Evolutionary conservation across 2,329 filamentous ascomycete species (phyloP).

Genomic region (Venturia aucupariae): DNA sequence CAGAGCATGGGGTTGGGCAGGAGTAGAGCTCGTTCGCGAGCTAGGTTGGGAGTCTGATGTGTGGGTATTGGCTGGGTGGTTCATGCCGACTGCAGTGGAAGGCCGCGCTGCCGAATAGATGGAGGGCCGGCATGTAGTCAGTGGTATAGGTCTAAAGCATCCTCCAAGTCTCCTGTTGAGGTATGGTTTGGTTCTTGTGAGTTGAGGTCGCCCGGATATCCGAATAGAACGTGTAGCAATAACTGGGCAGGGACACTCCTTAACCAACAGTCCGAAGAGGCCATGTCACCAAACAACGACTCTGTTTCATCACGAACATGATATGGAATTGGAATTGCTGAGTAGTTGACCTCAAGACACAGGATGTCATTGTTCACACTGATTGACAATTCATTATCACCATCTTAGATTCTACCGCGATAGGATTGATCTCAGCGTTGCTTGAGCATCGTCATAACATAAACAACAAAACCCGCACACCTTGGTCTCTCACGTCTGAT

Average conservation of each 20-base stretch:
- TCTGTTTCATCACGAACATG: background rate
- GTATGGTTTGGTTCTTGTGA: background rate
- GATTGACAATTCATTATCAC: too few relatives aligned
- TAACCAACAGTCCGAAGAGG: background rate
- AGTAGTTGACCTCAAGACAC: background rate
- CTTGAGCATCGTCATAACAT: background rate
- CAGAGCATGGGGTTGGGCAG: constrained; percentile 29
- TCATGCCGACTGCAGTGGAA: constrained; percentile 18
- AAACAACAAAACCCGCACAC: background rate
- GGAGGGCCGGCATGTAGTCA: constrained; percentile 11
- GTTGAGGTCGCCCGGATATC: background rate
- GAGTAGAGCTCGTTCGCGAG: constrained; percentile 32
- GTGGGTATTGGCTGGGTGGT: constrained; percentile 31
- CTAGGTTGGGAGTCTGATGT: constrained; percentile 29
- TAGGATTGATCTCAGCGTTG: background rate
- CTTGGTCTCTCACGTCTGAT: background rate
- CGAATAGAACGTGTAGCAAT: background rate
- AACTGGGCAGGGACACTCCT: background rate
- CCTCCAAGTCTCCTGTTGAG: background rate
- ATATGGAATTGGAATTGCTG: background rate
- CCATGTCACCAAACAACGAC: background rate
- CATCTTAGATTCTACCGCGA: background rate
- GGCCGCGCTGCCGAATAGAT: constrained; percentile 8
- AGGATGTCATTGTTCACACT: too few relatives aligned
- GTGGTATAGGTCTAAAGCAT: background rate